Percentiles rank a stretch among this genome's conserved stretches.
Conservation (phyloP, 148 eudicot species). For the Gaultheria prostrata region DNA sequence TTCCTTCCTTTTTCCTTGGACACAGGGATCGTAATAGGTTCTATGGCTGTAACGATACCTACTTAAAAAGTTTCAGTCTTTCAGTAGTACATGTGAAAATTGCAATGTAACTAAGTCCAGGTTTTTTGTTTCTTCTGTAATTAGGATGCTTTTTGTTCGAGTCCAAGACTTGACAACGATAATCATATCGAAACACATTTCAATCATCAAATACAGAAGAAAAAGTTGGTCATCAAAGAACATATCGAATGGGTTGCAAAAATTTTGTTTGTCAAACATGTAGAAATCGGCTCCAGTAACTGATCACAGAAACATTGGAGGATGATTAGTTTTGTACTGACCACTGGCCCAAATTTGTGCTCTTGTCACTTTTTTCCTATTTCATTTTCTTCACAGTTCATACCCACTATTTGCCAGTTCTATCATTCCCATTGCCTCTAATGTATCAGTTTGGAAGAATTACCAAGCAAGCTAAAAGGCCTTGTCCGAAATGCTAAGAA, state of each 20-base stretch:
- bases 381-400: background rate
- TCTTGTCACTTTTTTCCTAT: background rate
- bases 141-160: background rate
- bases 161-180: background rate
- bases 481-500: slow-evolving; percentile 65
- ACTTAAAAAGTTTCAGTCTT: background rate
- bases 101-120: background rate
- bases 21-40: background rate
- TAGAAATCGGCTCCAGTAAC: background rate
- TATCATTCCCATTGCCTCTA: background rate
- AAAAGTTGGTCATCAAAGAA: background rate
- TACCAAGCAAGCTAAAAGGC: slow-evolving; percentile 68
- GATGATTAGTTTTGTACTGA: background rate
- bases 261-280: background rate
- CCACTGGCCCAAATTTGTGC: background rate
- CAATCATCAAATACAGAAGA: background rate
- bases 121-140: background rate
- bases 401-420: background rate
- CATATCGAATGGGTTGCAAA: too few species aligned
- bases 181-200: background rate
- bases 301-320: background rate
- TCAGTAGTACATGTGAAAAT: slow-evolving; percentile 2
- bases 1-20: background rate
- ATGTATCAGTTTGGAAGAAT: slow-evolving; percentile 72
- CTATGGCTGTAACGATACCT: background rate